Evolutionary conservation across 2,329 filamentous ascomycete genomes (phyloP).

Genomic region (Tympanopsis confertula): DNA sequence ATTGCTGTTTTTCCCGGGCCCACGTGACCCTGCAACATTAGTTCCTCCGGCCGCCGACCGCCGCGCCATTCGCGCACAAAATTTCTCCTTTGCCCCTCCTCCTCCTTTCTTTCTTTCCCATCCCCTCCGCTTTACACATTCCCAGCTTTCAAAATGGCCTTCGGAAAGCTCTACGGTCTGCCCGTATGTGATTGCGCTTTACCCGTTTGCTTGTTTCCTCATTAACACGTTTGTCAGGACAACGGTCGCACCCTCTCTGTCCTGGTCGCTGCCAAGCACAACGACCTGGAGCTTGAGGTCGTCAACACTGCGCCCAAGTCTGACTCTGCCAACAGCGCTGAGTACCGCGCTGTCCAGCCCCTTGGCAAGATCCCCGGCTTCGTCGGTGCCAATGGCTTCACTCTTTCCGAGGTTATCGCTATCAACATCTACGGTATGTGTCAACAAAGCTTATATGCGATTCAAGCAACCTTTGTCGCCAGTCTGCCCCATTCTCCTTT

Average conservation of each 20-base stretch:
- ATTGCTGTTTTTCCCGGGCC: no score
- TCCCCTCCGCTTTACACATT: conserved; percentile 2
- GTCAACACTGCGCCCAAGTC: conserved; percentile 59
- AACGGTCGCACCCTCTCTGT: conserved; percentile 85
- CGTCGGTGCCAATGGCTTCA: conserved; percentile 80
- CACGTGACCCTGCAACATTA: no score
- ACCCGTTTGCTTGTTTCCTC: conserved; percentile 7
- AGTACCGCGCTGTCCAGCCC: conserved; percentile 77
- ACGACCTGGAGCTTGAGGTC: conserved; percentile 82
- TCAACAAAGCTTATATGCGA: no score
- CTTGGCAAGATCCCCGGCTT: conserved; percentile 91
- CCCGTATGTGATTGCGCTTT: conserved; percentile 44
- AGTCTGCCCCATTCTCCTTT: conserved; percentile 8
- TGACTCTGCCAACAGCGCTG: conserved; percentile 21
- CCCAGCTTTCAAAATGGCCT: conserved; percentile 62
- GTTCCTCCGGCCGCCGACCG: not conserved
- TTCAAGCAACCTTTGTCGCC: conserved; percentile 6
- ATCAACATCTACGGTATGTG: conserved; percentile 95
- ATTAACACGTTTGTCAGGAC: conserved; percentile 39
- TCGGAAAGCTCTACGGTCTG: conserved; percentile 93
- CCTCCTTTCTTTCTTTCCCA: conserved; percentile 7
- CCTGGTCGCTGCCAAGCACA: conserved; percentile 91
- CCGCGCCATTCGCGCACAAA: not conserved
- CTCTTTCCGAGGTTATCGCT: conserved; percentile 80
- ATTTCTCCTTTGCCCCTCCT: conserved; percentile 4